phyloP scores from a whole-genome alignment of 1,284 basidiomycete genomes.

The Phylloporus sp. region DNA sequence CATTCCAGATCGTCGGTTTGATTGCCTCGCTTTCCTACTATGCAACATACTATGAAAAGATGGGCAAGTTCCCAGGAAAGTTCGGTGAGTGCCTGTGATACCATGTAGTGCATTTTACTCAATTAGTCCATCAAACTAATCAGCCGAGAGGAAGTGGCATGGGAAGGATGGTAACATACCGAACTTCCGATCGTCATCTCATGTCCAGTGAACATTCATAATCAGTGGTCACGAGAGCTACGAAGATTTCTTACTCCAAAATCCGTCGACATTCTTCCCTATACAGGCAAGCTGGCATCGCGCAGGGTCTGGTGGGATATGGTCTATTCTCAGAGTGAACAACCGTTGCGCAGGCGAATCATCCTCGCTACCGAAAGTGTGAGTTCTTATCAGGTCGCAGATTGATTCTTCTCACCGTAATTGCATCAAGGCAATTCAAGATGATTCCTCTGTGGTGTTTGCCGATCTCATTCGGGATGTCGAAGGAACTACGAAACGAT shows the following conservation, averaged over 20 bases:
- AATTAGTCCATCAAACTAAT: not conserved
- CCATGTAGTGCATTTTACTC: not conserved
- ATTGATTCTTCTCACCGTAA: not conserved
- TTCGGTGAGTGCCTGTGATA: not conserved
- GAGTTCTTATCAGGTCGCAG: not conserved
- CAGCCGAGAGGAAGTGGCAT: not conserved
- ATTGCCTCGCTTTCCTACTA: constrained; percentile 1
- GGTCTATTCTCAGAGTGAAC: not conserved
- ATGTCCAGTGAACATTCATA: not conserved
- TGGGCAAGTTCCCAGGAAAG: not conserved
- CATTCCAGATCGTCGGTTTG: constrained; percentile 20
- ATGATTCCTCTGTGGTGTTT: not conserved
- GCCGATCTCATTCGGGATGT: not conserved
- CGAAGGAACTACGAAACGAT: not conserved
- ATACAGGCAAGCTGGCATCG: not conserved
- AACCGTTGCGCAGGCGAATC: not conserved
- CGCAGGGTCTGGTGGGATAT: not conserved
- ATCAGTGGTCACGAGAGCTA: not conserved
- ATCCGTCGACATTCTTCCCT: not conserved
- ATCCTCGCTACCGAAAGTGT: not conserved
- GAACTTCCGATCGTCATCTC: not conserved
- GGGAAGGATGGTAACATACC: not conserved
- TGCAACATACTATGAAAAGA: not conserved
- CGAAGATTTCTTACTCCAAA: not conserved
- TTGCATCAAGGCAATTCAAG: not conserved